Evolutionary conservation across 805 yeast species (phyloP).

Genomic region (Saccharomycopsis sp.): DNA sequence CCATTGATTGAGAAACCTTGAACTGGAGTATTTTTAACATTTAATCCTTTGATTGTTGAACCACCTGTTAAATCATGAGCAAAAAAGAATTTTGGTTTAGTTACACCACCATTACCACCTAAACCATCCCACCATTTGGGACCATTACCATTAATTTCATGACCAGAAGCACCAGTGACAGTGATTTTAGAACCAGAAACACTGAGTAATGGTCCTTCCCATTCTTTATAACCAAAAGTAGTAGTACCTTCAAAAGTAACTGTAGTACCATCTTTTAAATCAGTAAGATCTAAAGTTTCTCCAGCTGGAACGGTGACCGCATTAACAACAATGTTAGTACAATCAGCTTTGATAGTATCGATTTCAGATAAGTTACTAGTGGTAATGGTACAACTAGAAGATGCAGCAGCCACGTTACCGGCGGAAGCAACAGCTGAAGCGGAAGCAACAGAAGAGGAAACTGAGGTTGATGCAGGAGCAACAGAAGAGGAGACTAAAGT

Average conservation of each 20-base stretch:
- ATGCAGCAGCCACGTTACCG: no score
- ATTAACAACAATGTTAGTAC: constrained; percentile 13
- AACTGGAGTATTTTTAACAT: constrained; percentile 17
- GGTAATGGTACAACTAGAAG: constrained; percentile 7
- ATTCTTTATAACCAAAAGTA: constrained; percentile 17
- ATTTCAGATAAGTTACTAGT: constrained; percentile 1
- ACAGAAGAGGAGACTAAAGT: no score
- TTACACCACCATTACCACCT: constrained; percentile 17
- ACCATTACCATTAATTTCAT: constrained; percentile 18
- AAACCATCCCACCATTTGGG: constrained; percentile 19
- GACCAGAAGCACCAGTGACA: constrained; percentile 18
- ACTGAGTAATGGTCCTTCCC: constrained; percentile 19
- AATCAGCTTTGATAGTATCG: constrained; percentile 6
- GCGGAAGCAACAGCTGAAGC: no score
- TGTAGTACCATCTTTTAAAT: constrained; percentile 16
- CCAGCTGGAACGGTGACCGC: constrained; percentile 19
- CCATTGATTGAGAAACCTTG: constrained; percentile 15
- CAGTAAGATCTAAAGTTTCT: constrained; percentile 17
- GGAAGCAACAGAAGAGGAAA: no score
- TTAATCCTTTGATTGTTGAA: constrained; percentile 12
- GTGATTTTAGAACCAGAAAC: constrained; percentile 16
- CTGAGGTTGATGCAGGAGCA: no score
- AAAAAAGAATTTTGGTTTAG: constrained; percentile 18
- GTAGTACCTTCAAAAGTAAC: constrained; percentile 19
- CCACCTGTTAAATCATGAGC: constrained; percentile 10